Percentiles rank a stretch among this genome's conserved stretches.
phyloP scores from a whole-genome alignment of 2,329 filamentous ascomycete species.

The Talaromyces sp. region DNA sequence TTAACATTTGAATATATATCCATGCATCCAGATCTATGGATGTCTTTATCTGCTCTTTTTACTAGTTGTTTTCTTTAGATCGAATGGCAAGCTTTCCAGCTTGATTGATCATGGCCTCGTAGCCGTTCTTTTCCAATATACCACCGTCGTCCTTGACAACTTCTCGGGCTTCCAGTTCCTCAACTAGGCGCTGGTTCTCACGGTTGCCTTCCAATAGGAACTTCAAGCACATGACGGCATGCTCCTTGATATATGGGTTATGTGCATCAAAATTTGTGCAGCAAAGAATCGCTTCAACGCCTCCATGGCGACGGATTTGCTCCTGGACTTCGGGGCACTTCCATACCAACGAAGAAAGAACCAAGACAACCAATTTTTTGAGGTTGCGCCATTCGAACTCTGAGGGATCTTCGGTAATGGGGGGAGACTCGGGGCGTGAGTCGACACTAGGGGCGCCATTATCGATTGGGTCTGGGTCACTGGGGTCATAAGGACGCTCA shows the following conservation, averaged over 20 bases:
- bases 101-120: slow-evolving; percentile 47
- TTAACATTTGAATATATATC: too few relatives aligned
- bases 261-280: slow-evolving; percentile 91
- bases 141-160: slow-evolving; percentile 46
- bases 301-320: slow-evolving; percentile 82
- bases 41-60: too few relatives aligned
- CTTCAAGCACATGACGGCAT: slow-evolving; percentile 85
- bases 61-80: slow-evolving; percentile 31
- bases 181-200: slow-evolving; percentile 58
- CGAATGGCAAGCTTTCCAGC: slow-evolving; percentile 47
- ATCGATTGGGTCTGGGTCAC: slow-evolving; percentile 45
- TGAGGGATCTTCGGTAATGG: slow-evolving; percentile 63
- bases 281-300: slow-evolving; percentile 83
- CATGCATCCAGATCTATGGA: too few relatives aligned
- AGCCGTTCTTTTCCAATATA: slow-evolving; percentile 44
- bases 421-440: slow-evolving; percentile 49
- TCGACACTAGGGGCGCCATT: slow-evolving; percentile 40
- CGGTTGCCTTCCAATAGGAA: slow-evolving; percentile 60
- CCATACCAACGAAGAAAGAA: slow-evolving; percentile 85
- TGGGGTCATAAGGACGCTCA: slow-evolving; percentile 67
- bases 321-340: slow-evolving; percentile 82
- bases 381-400: slow-evolving; percentile 78
- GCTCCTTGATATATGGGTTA: slow-evolving; percentile 92
- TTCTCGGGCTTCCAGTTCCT: slow-evolving; percentile 50
- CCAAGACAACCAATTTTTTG: slow-evolving; percentile 89